These are phyloP conservation scores for Claviceps arundinis DNA, from an alignment of 2,329 filamentous ascomycete species.

Conservation along the genomic window DNA sequence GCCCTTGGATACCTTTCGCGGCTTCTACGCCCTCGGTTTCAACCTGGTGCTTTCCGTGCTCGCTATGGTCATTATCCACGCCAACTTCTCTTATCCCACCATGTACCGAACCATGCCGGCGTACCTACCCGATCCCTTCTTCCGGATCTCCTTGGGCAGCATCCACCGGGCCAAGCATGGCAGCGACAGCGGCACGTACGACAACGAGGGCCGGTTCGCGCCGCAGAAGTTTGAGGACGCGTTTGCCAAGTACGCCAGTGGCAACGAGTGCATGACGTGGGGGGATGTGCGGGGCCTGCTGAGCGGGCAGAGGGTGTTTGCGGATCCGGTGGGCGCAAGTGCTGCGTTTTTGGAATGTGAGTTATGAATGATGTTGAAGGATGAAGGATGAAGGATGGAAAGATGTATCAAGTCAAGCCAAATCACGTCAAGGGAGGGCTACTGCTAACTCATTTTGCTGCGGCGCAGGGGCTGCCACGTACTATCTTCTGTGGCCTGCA, in stretches of 20 bases:
- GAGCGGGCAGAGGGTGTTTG: constrained; percentile 25
- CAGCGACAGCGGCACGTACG: constrained; percentile 31
- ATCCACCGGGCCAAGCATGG: constrained; percentile 33
- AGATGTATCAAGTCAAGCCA: too few relatives aligned
- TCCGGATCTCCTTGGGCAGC: constrained; percentile 22
- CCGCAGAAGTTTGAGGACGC: constrained; percentile 38
- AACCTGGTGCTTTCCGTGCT: constrained; percentile 24
- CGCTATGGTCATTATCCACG: constrained; percentile 25
- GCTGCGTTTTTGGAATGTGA: constrained; percentile 13
- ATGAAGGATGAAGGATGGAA: background rate
- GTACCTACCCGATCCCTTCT: constrained; percentile 23
- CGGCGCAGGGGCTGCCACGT: constrained; percentile 20
- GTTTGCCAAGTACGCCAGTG: constrained; percentile 31
- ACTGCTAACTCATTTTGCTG: too few relatives aligned
- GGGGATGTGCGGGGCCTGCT: constrained; percentile 22
- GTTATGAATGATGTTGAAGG: constrained; percentile 1
- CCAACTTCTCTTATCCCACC: constrained; percentile 32
- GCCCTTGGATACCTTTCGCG: constrained; percentile 24
- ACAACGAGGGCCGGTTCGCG: constrained; percentile 33
- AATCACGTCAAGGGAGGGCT: too few relatives aligned
- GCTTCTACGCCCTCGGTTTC: constrained; percentile 27
- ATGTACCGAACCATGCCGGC: constrained; percentile 27
- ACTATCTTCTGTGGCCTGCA: constrained; percentile 36
- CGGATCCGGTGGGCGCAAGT: constrained; percentile 28
- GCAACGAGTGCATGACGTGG: constrained; percentile 24